Evolutionary conservation across 169 alveolate species (phyloP).

Genomic region (Babesia divergens): DNA sequence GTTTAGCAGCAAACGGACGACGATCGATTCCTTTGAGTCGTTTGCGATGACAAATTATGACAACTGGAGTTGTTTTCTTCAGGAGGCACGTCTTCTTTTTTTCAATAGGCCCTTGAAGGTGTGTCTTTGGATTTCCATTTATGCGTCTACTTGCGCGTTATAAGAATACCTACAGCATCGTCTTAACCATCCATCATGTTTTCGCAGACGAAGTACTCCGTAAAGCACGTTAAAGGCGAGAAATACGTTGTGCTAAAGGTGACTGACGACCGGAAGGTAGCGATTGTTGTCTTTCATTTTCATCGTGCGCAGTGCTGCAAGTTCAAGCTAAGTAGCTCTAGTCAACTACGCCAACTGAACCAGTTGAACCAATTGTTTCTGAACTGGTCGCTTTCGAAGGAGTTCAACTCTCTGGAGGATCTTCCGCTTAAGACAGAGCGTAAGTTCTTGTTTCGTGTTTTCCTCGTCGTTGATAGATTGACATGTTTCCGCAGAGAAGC

Average conservation of each 20-base stretch:
- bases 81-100: constrained; percentile 48
- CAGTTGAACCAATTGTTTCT: constrained; percentile 49
- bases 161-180: neutral
- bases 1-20: neutral
- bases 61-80: constrained; percentile 56
- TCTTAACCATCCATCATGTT: neutral
- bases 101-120: constrained; percentile 54
- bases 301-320: constrained; percentile 47
- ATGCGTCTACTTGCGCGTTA: neutral
- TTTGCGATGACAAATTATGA: constrained; percentile 63
- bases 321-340: constrained; percentile 13
- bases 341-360: constrained; percentile 22
- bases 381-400: constrained; percentile 51
- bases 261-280: constrained; percentile 58
- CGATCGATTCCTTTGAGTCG: neutral
- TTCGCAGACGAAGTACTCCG: constrained; percentile 46
- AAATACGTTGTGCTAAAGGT: constrained; percentile 39
- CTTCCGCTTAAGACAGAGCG: constrained; percentile 44
- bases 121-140: neutral
- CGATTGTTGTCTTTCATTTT: too few relatives aligned
- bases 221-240: constrained; percentile 48
- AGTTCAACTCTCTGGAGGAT: constrained; percentile 22
- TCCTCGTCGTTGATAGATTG: neutral
- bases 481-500: neutral
- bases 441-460: constrained; percentile 4